Evolutionary conservation across 2,329 filamentous ascomycete genomes (phyloP).

Genomic region (Elsinoe ampelina): DNA sequence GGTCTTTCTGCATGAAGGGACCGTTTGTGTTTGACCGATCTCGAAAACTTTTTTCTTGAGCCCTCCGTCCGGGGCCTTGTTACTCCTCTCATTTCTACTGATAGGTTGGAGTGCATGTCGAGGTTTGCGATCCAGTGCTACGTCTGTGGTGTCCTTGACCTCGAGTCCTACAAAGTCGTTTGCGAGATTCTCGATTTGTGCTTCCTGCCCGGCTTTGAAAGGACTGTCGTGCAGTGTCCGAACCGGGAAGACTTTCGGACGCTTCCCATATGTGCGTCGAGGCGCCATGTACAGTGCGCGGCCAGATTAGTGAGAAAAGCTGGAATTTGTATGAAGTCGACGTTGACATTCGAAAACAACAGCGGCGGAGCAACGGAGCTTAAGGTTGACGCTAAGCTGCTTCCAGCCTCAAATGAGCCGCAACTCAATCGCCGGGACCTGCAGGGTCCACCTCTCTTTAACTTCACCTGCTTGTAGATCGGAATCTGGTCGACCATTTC

Average conservation of each 20-base stretch:
- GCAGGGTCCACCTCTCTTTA: constrained; percentile 8
- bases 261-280: neutral
- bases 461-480: neutral
- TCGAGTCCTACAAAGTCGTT: neutral
- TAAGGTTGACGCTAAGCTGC: neutral
- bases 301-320: neutral
- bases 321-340: neutral
- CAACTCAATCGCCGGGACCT: neutral
- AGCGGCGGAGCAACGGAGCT: neutral
- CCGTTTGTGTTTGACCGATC: too few relatives aligned
- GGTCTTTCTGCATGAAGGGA: too few relatives aligned
- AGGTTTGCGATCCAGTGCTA: neutral
- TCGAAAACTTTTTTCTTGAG: neutral
- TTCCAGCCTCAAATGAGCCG: neutral
- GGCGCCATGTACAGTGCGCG: neutral
- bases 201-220: neutral
- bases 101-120: neutral
- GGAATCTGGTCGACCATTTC: neutral
- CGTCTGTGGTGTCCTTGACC: neutral
- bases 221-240: neutral
- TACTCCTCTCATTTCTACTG: neutral
- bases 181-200: neutral
- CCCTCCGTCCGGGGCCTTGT: neutral
- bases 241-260: neutral
- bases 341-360: constrained; percentile 8